Base-by-base conservation (phyloP, 2,329 filamentous ascomycete species). In the Moelleriella libera region DNA sequence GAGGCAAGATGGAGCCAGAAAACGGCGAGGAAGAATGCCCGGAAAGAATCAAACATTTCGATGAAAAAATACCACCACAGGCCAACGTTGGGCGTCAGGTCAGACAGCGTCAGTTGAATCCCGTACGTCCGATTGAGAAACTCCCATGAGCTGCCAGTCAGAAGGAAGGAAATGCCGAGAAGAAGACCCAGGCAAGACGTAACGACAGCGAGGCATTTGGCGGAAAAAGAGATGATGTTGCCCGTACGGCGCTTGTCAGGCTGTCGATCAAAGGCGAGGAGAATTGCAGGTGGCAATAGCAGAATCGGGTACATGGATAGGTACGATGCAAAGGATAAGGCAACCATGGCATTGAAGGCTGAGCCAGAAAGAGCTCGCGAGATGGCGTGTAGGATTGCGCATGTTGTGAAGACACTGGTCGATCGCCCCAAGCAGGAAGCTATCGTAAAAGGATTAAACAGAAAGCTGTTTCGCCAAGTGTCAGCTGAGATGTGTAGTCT, bases 31-130 rank as follows among this genome's bases (percentile, higher is more conserved):
- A 97, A 98, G 72, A 98, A 98, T 56, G 85, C 83, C 40, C 92
- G 79, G 74, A 98, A 98, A 1, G 89, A 90, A 67, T 98, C 92
- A 63, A 98, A 98, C 81, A 98, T 98, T 62, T 98, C 90, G 55
- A 94, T 94, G 62, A 98, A 97, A 68, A 98, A 98, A 67, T 98
- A 98, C 92, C 92, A 98, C 92, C 92, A 98, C 1, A 98, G 73
- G 1, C 92, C 92, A 31, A 94, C 85, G 54, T 97, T 98, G 10
- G 92, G 92, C 0, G 90, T 94, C 41, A 98, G 74, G 60, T 98
- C 92, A 7, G 88, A 87, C 3, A 98, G 76, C 1, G 92, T 80
- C 39, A 98, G 75, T 57, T 95, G 89, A 44, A 94, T 87, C 55
- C 90, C 88, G 65, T 98, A 98, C 1, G 92, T 96, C 21, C 88